phyloP scores from a whole-genome alignment of 2,329 filamentous ascomycete species.

The Pseudopyricularia javanii region DNA sequence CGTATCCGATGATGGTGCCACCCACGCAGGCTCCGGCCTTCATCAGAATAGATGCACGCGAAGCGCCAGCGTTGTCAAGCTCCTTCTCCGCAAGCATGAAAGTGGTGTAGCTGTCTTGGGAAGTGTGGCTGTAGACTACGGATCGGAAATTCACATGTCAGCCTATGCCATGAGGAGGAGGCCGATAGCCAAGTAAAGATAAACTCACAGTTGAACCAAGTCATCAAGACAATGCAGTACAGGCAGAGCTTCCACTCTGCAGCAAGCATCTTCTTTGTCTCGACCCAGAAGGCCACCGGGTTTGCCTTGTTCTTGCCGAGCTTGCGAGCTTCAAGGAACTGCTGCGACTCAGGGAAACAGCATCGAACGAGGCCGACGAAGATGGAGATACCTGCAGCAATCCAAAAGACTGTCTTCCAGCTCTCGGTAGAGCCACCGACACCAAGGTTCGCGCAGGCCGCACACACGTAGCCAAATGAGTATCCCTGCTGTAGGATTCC shows the following conservation, averaged over 20 bases:
- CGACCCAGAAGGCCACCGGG: slow-evolving; percentile 3
- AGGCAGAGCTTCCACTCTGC: slow-evolving; percentile 37
- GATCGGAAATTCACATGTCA: slow-evolving; percentile 32
- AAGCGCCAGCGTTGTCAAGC: slow-evolving; percentile 49
- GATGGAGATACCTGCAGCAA: slow-evolving; percentile 54
- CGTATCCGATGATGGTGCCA: slow-evolving; percentile 55
- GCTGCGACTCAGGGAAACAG: slow-evolving; percentile 61
- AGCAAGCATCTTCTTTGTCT: slow-evolving; percentile 4
- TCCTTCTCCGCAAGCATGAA: slow-evolving; percentile 67
- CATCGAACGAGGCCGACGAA: slow-evolving; percentile 56
- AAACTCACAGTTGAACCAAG: slow-evolving; percentile 34
- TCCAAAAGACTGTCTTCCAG: slow-evolving; percentile 70
- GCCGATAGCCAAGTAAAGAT: neutral
- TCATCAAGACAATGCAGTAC: slow-evolving; percentile 71
- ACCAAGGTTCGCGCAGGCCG: slow-evolving; percentile 37
- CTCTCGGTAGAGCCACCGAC: slow-evolving; percentile 49
- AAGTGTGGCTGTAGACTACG: slow-evolving; percentile 60
- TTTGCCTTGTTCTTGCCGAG: slow-evolving; percentile 3
- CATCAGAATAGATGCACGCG: slow-evolving; percentile 69
- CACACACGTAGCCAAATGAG: slow-evolving; percentile 67
- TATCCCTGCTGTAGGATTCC: slow-evolving; percentile 71
- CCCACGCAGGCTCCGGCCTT: slow-evolving; percentile 61
- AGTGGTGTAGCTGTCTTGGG: slow-evolving; percentile 71
- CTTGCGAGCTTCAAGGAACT: slow-evolving; percentile 54
- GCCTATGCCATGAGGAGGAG: neutral